Base-by-base conservation (phyloP, 129 eudicot genomes). In the Calendula officinalis region DNA sequence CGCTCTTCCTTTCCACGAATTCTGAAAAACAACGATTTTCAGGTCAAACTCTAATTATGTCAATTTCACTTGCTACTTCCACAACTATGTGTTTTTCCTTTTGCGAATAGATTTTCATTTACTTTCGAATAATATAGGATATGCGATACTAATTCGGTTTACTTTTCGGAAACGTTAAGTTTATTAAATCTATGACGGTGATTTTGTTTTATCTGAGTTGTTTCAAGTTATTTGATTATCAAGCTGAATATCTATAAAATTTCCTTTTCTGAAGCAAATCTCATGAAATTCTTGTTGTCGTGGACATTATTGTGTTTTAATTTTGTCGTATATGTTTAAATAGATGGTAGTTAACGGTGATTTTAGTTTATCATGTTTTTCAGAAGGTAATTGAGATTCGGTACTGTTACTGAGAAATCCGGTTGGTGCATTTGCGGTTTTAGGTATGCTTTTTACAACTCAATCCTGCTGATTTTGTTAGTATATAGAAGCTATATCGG, bases 71-170 rank as follows among this genome's bases (percentile, higher is more conserved):
- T 13, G 22, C 17, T 60, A 44, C 60, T 57, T 30, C 49, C 60
- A 30, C 62, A 53, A 61, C 40, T 71, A 9, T 56, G 56, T 57
- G 5, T 6, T 56, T 68, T 46, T 22, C 41, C 54, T 33, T 37
- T 50, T 66, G 49, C 8, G 8, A 7, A 46, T 58, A 46, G 32
- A 69, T 60, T 71, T 60, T 6, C 33, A 42, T 62, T 50, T 62
- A 45, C 37, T 62, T 6, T 63, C 5, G 8, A 61, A 60, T 60
- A 71, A 27, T 32, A 30, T 50, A 1, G 14, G 11, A 53, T 60
- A 60, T 70, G 22, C 15, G 53, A 70, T 70, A 7, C 33, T 60
- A 32, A 47, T 60, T 51, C 69, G n/a, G 6, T 61, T 53, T 32
- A 51, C 11, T 61, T 60, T 32, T 49, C 46, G 56, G 43, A 60